Percentiles rank a stretch among this genome's conserved stretches.
Conservation (phyloP, 2,329 filamentous ascomycete species). For the Lecanicillium sp. region DNA sequence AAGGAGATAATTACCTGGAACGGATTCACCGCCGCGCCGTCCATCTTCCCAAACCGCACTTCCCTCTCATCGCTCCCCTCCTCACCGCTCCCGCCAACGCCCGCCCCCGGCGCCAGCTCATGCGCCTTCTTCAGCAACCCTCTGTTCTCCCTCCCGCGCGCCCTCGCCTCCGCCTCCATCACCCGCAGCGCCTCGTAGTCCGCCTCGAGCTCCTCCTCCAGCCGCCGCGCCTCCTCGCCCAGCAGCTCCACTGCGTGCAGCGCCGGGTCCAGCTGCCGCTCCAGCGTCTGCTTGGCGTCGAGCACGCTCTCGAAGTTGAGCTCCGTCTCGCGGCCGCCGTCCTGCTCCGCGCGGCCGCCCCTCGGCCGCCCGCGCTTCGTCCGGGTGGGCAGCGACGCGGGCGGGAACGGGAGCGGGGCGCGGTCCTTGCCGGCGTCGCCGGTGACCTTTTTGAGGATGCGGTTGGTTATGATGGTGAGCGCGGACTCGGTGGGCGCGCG, state of each 20-base stretch:
- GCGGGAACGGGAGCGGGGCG: conserved; percentile 59
- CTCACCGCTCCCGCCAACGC: conserved; percentile 9
- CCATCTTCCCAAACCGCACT: conserved; percentile 16
- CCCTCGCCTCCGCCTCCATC: conserved; percentile 51
- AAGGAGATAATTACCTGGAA: conserved; percentile 25
- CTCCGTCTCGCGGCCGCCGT: conserved; percentile 47
- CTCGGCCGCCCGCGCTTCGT: conserved; percentile 14
- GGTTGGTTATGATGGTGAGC: conserved; percentile 48
- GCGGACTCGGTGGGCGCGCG: conserved; percentile 49
- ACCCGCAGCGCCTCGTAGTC: conserved; percentile 47
- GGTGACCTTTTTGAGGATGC: conserved; percentile 50
- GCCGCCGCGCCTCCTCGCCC: conserved; percentile 48
- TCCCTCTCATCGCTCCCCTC: conserved; percentile 14
- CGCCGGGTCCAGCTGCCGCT: conserved; percentile 54
- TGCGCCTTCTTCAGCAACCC: conserved; percentile 45
- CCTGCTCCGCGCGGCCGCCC: conserved; percentile 22
- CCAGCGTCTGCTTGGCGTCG: conserved; percentile 50
- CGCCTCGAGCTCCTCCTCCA: conserved; percentile 48
- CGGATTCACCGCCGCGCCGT: conserved; percentile 15
- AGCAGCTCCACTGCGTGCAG: conserved; percentile 59
- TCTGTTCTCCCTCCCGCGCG: conserved; percentile 46
- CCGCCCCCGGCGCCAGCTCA: conserved; percentile 39
- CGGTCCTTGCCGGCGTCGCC: not conserved
- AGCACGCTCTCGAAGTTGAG: conserved; percentile 62
- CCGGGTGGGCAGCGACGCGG: conserved; percentile 30